These are phyloP conservation scores for Cicer bijugum DNA, from an alignment of 306 rosid species.

Conservation along the genomic window DNA sequence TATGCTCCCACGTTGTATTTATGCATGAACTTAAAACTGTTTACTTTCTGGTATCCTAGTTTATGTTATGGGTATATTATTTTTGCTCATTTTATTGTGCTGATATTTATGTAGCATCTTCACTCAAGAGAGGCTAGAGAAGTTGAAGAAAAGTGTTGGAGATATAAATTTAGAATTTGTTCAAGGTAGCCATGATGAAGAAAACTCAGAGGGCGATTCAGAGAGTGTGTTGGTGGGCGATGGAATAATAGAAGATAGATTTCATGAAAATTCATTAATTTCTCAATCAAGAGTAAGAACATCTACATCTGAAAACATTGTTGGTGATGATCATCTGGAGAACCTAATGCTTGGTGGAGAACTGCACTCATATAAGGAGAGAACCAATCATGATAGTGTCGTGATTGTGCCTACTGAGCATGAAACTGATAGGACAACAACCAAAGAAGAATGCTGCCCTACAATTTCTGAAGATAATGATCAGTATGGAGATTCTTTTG, in stretches of 20 bases:
- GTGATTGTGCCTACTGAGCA: conserved; percentile 50
- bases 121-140: conserved; percentile 93
- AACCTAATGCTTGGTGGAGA: conserved; percentile 49
- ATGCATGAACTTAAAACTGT: conserved; percentile 9
- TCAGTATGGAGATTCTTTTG: conserved; percentile 57
- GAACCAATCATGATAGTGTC: conserved; percentile 39
- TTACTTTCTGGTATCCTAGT: conserved; percentile 24
- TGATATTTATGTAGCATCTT: conserved; percentile 72
- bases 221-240: conserved; percentile 47
- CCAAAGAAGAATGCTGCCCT: conserved; percentile 55
- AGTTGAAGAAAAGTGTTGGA: conserved; percentile 71
- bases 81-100: conserved; percentile 50
- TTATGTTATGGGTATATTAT: conserved; percentile 12
- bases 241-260: conserved; percentile 48
- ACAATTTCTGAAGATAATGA: conserved; percentile 55
- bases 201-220: conserved; percentile 52
- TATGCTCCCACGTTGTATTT: conserved; percentile 20
- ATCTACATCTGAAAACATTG: conserved; percentile 49
- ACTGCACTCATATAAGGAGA: conserved; percentile 46
- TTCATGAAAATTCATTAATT: conserved; percentile 49
- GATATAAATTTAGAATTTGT: conserved; percentile 64
- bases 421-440: conserved; percentile 48
- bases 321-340: conserved; percentile 50
- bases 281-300: conserved; percentile 48
- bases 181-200: conserved; percentile 58